phyloP scores from a whole-genome alignment of 257 asterid genomes.

The Nicotiana benthamiana region DNA sequence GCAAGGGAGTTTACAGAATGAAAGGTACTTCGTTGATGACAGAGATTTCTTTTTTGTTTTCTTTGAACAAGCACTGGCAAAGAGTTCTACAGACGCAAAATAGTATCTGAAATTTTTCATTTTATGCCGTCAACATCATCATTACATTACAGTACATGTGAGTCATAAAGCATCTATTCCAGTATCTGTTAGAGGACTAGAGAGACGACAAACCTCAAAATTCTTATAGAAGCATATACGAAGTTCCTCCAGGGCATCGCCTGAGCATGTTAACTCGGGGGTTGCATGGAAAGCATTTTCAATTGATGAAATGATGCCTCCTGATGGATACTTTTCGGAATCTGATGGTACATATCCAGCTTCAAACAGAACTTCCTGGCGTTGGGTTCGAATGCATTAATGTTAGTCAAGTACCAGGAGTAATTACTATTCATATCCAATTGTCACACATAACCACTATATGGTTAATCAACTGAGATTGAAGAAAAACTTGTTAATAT shows the following conservation, averaged over 20 bases:
- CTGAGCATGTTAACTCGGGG: constrained; percentile 64
- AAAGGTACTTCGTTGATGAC: neutral
- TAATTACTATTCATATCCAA: neutral
- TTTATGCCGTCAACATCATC: neutral
- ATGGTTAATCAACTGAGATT: neutral
- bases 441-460: neutral
- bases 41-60: neutral
- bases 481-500: neutral
- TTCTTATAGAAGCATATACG: constrained; percentile 75
- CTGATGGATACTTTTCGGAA: constrained; percentile 79
- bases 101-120: neutral
- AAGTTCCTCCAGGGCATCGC: constrained; percentile 76
- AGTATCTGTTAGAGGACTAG: neutral
- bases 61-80: neutral
- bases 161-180: neutral
- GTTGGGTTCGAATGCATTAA: neutral
- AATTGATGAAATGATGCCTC: constrained; percentile 73
- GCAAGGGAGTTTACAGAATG: neutral
- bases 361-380: constrained; percentile 59
- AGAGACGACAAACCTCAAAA: constrained; percentile 49
- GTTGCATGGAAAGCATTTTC: constrained; percentile 76
- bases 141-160: neutral
- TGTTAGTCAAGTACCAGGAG: neutral
- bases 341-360: constrained; percentile 87
- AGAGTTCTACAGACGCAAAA: neutral